Conservation (phyloP, 495 filamentous ascomycete genomes). For the Penicillium crystallinum region DNA sequence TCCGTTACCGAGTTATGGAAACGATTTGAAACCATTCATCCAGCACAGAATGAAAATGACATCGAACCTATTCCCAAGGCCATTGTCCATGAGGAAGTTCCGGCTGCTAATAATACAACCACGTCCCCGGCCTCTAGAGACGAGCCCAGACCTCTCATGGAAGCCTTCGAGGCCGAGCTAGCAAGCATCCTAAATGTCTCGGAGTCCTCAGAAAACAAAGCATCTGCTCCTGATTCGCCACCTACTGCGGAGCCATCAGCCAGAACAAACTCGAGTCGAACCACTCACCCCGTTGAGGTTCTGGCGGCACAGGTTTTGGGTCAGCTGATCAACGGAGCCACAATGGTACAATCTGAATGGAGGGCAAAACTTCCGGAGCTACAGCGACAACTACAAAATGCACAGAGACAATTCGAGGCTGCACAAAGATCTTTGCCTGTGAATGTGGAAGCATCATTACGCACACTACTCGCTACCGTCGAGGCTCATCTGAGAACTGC, state of each 20-base stretch:
- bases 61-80: not conserved
- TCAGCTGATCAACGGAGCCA: slow-evolving; percentile 33
- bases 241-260: slow-evolving; percentile 11
- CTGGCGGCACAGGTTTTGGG: slow-evolving; percentile 29
- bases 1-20: slow-evolving; percentile 42
- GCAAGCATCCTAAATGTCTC: slow-evolving; percentile 35
- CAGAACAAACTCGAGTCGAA: slow-evolving; percentile 11
- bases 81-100: not conserved
- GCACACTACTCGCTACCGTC: slow-evolving; percentile 36
- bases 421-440: slow-evolving; percentile 38
- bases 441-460: slow-evolving; percentile 36
- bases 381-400: slow-evolving; percentile 36
- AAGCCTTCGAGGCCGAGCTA: slow-evolving; percentile 50
- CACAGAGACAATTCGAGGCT: slow-evolving; percentile 34
- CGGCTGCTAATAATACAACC: not conserved
- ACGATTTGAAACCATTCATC: slow-evolving; percentile 20
- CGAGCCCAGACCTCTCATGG: slow-evolving; percentile 36
- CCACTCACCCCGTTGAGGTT: slow-evolving; percentile 23
- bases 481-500: slow-evolving; percentile 39
- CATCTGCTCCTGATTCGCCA: slow-evolving; percentile 9
- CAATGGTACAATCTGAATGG: slow-evolving; percentile 33
- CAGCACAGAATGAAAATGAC: not conserved
- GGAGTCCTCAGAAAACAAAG: slow-evolving; percentile 14
- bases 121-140: slow-evolving; percentile 2
- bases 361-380: slow-evolving; percentile 35